phyloP scores from a whole-genome alignment of 352 stramenopile genomes.

The Pythium utonaiense region DNA sequence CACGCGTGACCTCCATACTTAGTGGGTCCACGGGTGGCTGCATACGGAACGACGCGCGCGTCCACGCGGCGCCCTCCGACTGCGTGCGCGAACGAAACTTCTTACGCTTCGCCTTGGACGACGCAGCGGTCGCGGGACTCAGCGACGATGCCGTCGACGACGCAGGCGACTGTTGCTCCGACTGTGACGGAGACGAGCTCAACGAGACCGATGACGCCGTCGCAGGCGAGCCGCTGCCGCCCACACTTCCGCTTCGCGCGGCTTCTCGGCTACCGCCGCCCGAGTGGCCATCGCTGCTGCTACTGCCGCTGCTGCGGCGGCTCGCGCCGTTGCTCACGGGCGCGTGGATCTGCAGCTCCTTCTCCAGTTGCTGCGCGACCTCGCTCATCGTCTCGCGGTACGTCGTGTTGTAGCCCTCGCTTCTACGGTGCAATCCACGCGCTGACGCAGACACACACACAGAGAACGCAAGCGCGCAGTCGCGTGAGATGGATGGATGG shows the following conservation, averaged over 20 bases:
- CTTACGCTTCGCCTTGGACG: constrained; percentile 29
- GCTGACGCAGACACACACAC: no score
- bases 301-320: constrained; percentile 11
- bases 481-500: no score
- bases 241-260: neutral
- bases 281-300: constrained; percentile 24
- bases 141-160: constrained; percentile 11
- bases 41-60: constrained; percentile 67
- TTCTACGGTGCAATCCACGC: neutral
- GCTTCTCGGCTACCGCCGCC: constrained; percentile 5
- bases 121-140: neutral
- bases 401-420: neutral
- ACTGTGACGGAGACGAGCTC: constrained; percentile 14
- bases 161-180: constrained; percentile 8
- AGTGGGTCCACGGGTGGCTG: constrained; percentile 10
- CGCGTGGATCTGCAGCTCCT: constrained; percentile 9
- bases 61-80: constrained; percentile 72
- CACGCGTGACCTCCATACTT: constrained; percentile 15
- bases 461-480: no score
- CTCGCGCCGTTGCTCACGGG: constrained; percentile 23
- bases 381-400: constrained; percentile 9
- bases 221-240: constrained; percentile 10
- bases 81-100: constrained; percentile 74
- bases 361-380: neutral
- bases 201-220: constrained; percentile 13